Conservation (phyloP, 768 basidiomycete genomes). For the Tylopilus vinaceipallidus region DNA sequence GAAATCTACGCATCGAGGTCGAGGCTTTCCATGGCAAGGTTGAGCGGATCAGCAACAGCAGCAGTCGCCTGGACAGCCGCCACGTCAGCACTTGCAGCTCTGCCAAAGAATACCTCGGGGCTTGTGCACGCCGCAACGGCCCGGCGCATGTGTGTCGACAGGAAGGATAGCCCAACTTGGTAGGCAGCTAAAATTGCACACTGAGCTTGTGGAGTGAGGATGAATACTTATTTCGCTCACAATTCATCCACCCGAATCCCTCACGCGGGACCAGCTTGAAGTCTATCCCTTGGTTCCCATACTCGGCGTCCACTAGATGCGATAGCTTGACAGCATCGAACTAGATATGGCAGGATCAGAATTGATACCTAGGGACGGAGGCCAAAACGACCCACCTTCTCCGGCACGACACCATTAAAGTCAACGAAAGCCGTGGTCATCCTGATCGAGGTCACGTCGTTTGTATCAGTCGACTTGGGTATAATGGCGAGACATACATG, state of each 20-base stretch:
- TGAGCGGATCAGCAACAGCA: slow-evolving; percentile 53
- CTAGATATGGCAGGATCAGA: slow-evolving; percentile 33
- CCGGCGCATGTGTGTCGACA: slow-evolving; percentile 91
- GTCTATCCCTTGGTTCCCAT: slow-evolving; percentile 94
- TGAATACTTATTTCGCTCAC: slow-evolving; percentile 40
- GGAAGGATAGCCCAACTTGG: slow-evolving; percentile 93
- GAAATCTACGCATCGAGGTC: slow-evolving; percentile 19
- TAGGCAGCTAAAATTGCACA: slow-evolving; percentile 66
- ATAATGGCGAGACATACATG: slow-evolving; percentile 76
- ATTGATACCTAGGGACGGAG: neutral
- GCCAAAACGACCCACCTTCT: slow-evolving; percentile 58
- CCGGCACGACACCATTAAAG: slow-evolving; percentile 97
- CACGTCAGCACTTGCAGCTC: slow-evolving; percentile 34
- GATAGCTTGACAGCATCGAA: slow-evolving; percentile 96
- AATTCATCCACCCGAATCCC: slow-evolving; percentile 99
- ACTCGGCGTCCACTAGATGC: slow-evolving; percentile 96
- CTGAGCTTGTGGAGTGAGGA: neutral
- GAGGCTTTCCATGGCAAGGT: slow-evolving; percentile 61
- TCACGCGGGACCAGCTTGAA: slow-evolving; percentile 97
- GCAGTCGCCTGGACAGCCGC: slow-evolving; percentile 36
- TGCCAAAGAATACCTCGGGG: slow-evolving; percentile 84
- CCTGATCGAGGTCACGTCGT: slow-evolving; percentile 39
- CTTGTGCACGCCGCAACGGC: slow-evolving; percentile 94
- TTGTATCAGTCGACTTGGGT: neutral
- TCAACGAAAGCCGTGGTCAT: slow-evolving; percentile 95